Percentiles rank a stretch among this genome's conserved stretches.
Evolutionary conservation across 1,284 basidiomycete genomes (phyloP).

Genomic region (Ustilago esculenta): DNA sequence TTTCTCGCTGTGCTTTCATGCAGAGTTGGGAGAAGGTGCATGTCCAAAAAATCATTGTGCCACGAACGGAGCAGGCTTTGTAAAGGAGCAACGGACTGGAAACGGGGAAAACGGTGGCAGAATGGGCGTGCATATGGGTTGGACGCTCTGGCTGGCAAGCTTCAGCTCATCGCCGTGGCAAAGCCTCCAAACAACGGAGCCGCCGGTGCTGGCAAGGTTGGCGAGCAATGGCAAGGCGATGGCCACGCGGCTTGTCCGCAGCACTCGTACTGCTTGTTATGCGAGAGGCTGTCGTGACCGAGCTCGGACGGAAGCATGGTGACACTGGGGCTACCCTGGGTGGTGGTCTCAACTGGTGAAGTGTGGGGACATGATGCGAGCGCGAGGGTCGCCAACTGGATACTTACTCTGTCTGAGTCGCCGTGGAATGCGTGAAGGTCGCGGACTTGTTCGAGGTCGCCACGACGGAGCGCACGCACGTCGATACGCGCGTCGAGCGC

Average conservation of each 20-base stretch:
- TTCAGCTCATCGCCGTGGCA: slow-evolving; percentile 18
- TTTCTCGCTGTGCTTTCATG: too few species aligned
- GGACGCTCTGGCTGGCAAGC: too few species aligned
- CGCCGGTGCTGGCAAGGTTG: slow-evolving; percentile 12
- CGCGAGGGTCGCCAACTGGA: slow-evolving; percentile 9
- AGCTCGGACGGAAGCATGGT: slow-evolving; percentile 5
- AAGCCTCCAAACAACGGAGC: slow-evolving; percentile 34
- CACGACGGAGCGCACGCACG: slow-evolving; percentile 47
- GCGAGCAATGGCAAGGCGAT: slow-evolving; percentile 24
- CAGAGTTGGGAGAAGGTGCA: too few species aligned
- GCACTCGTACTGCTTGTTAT: slow-evolving; percentile 5
- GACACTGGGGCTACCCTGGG: slow-evolving; percentile 23
- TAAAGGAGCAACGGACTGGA: not conserved
- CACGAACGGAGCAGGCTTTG: not conserved
- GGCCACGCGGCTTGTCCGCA: slow-evolving; percentile 10
- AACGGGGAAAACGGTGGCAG: not conserved
- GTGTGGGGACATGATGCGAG: slow-evolving; percentile 18
- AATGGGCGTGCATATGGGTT: too few species aligned
- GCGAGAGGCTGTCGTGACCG: not conserved
- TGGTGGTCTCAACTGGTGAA: slow-evolving; percentile 37
- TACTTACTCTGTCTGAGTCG: slow-evolving; percentile 60
- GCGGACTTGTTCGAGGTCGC: slow-evolving; percentile 62
- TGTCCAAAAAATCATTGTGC: not conserved
- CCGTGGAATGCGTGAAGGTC: slow-evolving; percentile 61
- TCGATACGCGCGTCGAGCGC: slow-evolving; percentile 59